phyloP scores from a whole-genome alignment of 257 asterid genomes.

The Knoxia roxburghii region DNA sequence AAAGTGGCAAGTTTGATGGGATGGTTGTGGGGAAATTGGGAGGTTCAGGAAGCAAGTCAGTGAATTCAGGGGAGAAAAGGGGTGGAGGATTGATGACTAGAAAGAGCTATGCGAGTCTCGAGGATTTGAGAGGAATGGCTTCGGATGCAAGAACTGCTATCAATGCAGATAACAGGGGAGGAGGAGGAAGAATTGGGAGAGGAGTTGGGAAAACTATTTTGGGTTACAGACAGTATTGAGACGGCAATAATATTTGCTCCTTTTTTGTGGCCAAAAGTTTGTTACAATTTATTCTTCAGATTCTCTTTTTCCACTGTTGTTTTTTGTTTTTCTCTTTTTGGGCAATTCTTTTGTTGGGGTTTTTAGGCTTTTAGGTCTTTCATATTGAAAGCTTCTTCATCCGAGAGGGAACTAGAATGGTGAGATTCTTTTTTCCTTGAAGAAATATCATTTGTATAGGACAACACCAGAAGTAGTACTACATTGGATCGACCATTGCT shows the following conservation, averaged over 20 bases:
- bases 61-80: conserved; percentile 66
- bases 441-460: background rate
- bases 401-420: conserved; percentile 14
- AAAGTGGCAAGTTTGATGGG: conserved; percentile 48
- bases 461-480: conserved; percentile 1
- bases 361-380: conserved; percentile 21
- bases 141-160: conserved; percentile 49
- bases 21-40: conserved; percentile 37
- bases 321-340: background rate
- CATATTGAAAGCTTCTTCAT: background rate
- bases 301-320: background rate
- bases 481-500: conserved; percentile 1
- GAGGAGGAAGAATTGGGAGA: conserved; percentile 29
- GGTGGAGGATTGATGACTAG: conserved; percentile 60
- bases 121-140: conserved; percentile 55
- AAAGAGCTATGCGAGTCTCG: conserved; percentile 77
- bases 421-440: conserved; percentile 9
- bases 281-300: background rate
- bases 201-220: conserved; percentile 45
- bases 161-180: conserved; percentile 41
- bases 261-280: background rate
- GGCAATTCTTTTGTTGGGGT: conserved; percentile 1
- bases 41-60: conserved; percentile 55
- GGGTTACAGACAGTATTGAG: conserved; percentile 42
- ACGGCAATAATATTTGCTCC: background rate